Base-by-base conservation (phyloP, 2,329 filamentous ascomycete species). In the Penicillium fuscoglaucum region DNA sequence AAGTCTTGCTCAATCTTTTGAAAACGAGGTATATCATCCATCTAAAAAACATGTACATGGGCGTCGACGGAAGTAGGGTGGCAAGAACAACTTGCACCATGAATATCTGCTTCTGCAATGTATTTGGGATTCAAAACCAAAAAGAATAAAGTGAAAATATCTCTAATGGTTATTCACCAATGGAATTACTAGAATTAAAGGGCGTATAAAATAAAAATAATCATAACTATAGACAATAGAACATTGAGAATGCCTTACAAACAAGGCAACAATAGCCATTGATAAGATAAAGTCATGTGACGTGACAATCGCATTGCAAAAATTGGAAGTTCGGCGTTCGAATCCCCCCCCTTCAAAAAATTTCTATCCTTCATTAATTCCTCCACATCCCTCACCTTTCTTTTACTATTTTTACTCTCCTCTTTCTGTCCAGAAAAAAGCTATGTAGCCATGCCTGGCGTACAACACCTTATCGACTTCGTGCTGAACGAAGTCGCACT, bases 401-500 rank as follows among this genome's bases (percentile, higher is more conserved):
- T 54, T 59, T 59, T 55, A 55, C 39, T 39, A 10, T 26, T 28
- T 49, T 37, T 43, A 55, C 33, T 15, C 6, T 37, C n/a, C 19
- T 24, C 19, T 17, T 41, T 40, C 29, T 21, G 19, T 44, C 10
- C 24, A 9, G 4, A 52, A 52, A 37, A 49, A 40, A 19, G 29
- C 6, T 41, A 63, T 64, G 57, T 59, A 52, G 55, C n/a, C 15
- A 82, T 82, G 80, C 76, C 73, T 58, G 81, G 81, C 55, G 75
- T 85, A 59, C 84, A 85, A 68, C 78, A 81, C 50, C 73, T 88
- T 63, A 78, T 87, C 61, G 80, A 86, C 68, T 83, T 79, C 72
- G 68, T 87, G 56, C 75, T 87, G 48, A 79, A 81, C 59, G 82
- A 85, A 71, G 81, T 87, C 70, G 84, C 84, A 26, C 77, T 87